Evolutionary conservation across 108 stramenopile species (phyloP).

Genomic region (Cyclotella cryptica): DNA sequence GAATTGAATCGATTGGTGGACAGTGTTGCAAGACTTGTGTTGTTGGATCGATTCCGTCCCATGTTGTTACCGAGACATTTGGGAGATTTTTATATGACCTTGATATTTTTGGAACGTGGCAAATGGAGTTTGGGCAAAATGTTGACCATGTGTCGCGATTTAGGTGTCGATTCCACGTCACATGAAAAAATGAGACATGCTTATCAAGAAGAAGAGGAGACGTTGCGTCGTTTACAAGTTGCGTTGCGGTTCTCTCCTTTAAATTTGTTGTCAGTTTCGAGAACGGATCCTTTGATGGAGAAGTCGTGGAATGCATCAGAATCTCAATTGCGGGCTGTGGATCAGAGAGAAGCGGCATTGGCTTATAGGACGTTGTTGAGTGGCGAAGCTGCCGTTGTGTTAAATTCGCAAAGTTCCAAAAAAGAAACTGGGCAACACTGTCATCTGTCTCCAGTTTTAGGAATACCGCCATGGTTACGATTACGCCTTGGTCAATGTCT

Average conservation of each 20-base stretch:
- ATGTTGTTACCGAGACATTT: constrained; percentile 89
- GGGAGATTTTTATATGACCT: constrained; percentile 71
- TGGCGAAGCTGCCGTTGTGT: constrained; percentile 43
- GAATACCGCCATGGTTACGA: constrained; percentile 69
- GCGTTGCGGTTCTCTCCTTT: constrained; percentile 34
- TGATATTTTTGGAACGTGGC: constrained; percentile 61
- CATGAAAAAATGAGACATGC: neutral
- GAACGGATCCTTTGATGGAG: no score
- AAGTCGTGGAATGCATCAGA: no score
- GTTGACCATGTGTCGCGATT: constrained; percentile 13
- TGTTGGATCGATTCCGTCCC: constrained; percentile 88
- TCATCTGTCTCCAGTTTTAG: neutral
- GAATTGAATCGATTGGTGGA: constrained; percentile 37
- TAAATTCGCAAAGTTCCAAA: neutral
- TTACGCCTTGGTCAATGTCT: constrained; percentile 61
- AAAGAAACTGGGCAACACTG: neutral
- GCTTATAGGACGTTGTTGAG: constrained; percentile 43
- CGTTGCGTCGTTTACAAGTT: constrained; percentile 21
- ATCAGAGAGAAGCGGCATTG: constrained; percentile 54
- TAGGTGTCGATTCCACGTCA: neutral
- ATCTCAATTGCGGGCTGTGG: neutral
- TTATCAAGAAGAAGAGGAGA: neutral
- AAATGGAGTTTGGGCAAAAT: constrained; percentile 31
- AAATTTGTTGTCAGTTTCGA: no score
- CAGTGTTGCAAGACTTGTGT: constrained; percentile 51